A percentile compares a stretch with the other conserved stretches of the same genome.
Conservation (phyloP, 2,329 filamentous ascomycete species). For the Alternaria alternata region DNA sequence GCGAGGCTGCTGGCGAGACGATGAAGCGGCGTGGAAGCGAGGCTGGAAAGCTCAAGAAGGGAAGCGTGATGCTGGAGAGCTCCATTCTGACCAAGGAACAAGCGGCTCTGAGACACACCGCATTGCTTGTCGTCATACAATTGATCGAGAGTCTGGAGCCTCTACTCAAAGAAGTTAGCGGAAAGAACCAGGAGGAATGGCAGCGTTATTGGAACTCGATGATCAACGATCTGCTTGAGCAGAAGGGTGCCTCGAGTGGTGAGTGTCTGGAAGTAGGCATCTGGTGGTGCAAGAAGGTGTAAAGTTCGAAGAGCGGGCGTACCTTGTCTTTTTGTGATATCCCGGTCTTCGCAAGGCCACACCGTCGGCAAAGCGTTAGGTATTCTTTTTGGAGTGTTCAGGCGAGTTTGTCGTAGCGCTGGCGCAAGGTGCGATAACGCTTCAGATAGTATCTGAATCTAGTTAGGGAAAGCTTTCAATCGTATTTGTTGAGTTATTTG, state of each 20-base stretch:
- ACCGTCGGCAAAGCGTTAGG: conserved; percentile 12
- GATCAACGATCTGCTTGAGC: conserved; percentile 82
- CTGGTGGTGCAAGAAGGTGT: conserved; percentile 69
- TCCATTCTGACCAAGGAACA: conserved; percentile 72
- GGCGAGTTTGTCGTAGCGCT: conserved; percentile 70
- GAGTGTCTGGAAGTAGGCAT: conserved; percentile 79
- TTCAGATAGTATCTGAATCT: conserved; percentile 83
- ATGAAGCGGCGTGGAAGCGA: conserved; percentile 66
- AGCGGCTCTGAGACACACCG: conserved; percentile 76
- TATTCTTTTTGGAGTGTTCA: conserved; percentile 16
- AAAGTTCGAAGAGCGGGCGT: conserved; percentile 28
- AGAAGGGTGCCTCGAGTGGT: conserved; percentile 79
- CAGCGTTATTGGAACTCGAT: conserved; percentile 87
- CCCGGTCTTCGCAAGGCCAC: conserved; percentile 26
- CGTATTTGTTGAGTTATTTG: conserved; percentile 3
- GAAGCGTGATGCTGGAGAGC: conserved; percentile 37
- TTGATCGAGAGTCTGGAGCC: conserved; percentile 88
- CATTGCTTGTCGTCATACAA: conserved; percentile 81
- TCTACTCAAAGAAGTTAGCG: conserved; percentile 79
- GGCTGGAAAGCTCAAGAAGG: conserved; percentile 48
- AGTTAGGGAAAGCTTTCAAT: conserved; percentile 7
- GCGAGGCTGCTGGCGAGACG: conserved; percentile 63
- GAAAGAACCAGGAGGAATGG: conserved; percentile 92
- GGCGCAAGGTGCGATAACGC: conserved; percentile 83
- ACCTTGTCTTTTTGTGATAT: conserved; percentile 39